Base-by-base conservation (phyloP, 805 yeast species). In the Cyberlindnera xylosilytica region DNA sequence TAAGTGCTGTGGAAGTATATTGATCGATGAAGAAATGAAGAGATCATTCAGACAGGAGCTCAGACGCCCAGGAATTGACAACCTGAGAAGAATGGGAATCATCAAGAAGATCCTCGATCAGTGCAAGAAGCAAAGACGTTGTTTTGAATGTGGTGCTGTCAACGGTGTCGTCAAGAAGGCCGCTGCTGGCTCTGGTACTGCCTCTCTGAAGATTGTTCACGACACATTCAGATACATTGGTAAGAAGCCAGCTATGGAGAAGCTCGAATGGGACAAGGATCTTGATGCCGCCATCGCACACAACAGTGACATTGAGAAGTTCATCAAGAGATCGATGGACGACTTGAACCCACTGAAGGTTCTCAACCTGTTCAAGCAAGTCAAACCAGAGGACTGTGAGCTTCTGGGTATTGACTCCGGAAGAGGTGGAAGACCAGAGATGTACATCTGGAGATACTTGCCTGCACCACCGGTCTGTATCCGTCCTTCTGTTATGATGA, bases 391-490 rank as follows among this genome's bases (percentile, higher is more conserved):
- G 34, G 99, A 93, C 58, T 90, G 97, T 67, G 97, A 91, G 64
- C 72, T 93, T 16, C 68, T 93, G 24, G 99, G 99, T 42, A 79
- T 93, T 41, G 93, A 93, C 57, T 78, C 97, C 1, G 75, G 87
- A 4, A 77, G 80, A 53, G 87, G 89, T 29, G 97, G 97, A 36
- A 75, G 97, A 52, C 99, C 98, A 5, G 98, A 91, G 65, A 87
- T 85, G 74, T 93, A 90, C 62, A 79, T 93, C 30, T 93, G 99
- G 99, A 78, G 96, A 59, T 93, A 90, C 61, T 74, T 93, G 41
- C 99, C 99, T 0, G 98, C 98, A 0, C 99, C 99, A 1, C 99
- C 99, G 0, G 97, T 95, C 16, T 93, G 99, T 73, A 93, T 93
- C 42, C 79, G 99, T 52, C 99, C 99, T 3, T 90, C 98, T 4